Evolutionary conservation across 2,329 filamentous ascomycete species (phyloP).

Genomic region (Sarocladium kiliense): DNA sequence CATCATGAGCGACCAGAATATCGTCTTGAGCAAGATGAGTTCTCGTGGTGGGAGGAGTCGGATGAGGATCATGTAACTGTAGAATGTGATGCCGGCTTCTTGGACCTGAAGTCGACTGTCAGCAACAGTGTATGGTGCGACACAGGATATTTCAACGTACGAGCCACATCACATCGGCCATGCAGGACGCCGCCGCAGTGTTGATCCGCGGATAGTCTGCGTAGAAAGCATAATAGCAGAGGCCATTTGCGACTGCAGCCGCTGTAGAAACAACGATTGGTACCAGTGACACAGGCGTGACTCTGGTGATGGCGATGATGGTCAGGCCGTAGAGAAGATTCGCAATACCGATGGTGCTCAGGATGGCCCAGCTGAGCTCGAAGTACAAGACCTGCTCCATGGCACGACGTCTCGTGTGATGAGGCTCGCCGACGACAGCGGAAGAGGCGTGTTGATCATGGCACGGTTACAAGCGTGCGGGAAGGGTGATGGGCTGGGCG

Average conservation of each 20-base stretch:
- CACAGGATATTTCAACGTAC: too few relatives aligned
- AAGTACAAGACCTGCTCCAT: slow-evolving; percentile 23
- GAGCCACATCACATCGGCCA: slow-evolving; percentile 37
- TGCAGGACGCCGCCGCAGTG: slow-evolving; percentile 28
- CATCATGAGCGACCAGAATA: slow-evolving; percentile 54
- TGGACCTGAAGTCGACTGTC: slow-evolving; percentile 27
- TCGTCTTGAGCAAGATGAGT: slow-evolving; percentile 38
- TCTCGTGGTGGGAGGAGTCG: slow-evolving; percentile 38
- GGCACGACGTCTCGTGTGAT: background rate
- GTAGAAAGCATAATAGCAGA: slow-evolving; percentile 39
- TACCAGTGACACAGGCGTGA: slow-evolving; percentile 32
- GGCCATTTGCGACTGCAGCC: slow-evolving; percentile 34
- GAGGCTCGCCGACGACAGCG: slow-evolving; percentile 2
- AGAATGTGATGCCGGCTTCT: slow-evolving; percentile 39
- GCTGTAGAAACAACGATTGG: slow-evolving; percentile 34
- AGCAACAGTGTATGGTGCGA: too few relatives aligned
- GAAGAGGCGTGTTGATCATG: slow-evolving; percentile 5
- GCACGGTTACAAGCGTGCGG: background rate
- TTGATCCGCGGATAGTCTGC: slow-evolving; percentile 16
- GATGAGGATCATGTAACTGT: slow-evolving; percentile 47
- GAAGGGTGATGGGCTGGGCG: background rate
- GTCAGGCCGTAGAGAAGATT: slow-evolving; percentile 33
- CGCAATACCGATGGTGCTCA: slow-evolving; percentile 37
- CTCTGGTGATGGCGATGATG: slow-evolving; percentile 33
- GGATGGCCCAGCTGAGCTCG: slow-evolving; percentile 38